Conservation (phyloP, 2,329 filamentous ascomycete species). For the Penicillium freii region DNA sequence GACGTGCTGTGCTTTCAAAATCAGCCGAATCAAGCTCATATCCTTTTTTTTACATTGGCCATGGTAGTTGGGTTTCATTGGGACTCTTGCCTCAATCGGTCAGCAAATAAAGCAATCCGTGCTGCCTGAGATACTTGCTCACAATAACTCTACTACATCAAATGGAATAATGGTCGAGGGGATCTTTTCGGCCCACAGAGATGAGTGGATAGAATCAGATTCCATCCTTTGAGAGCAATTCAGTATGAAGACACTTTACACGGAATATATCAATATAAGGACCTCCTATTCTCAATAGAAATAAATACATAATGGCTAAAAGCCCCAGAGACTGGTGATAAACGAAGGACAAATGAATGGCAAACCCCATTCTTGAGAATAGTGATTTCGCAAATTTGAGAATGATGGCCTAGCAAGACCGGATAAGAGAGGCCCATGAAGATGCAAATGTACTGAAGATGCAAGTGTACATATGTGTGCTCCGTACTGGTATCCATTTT, state of each 20-base stretch:
- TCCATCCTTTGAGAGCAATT: neutral
- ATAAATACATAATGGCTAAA: slow-evolving; percentile 14
- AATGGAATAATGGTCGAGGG: neutral
- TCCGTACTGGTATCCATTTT: slow-evolving; percentile 6
- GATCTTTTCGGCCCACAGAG: neutral
- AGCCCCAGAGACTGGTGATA: slow-evolving; percentile 5
- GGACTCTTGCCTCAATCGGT: neutral
- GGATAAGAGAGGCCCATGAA: slow-evolving; percentile 7
- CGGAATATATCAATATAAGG: neutral
- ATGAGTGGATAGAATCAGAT: too few relatives aligned
- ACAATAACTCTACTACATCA: neutral
- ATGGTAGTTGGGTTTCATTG: neutral
- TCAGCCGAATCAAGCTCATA: neutral
- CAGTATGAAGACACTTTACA: neutral
- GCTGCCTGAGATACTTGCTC: neutral
- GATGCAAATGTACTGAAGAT: slow-evolving; percentile 8
- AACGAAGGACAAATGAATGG: slow-evolving; percentile 15
- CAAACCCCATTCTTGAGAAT: neutral
- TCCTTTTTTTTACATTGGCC: neutral
- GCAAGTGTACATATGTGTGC: slow-evolving; percentile 15
- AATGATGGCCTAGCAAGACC: neutral
- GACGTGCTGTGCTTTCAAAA: neutral
- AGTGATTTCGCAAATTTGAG: neutral
- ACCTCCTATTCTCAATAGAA: neutral
- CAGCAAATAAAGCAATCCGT: neutral